These are phyloP conservation scores for Nectriaceae sp. DNA, from an alignment of 2,329 filamentous ascomycete genomes.

Conservation along the genomic window DNA sequence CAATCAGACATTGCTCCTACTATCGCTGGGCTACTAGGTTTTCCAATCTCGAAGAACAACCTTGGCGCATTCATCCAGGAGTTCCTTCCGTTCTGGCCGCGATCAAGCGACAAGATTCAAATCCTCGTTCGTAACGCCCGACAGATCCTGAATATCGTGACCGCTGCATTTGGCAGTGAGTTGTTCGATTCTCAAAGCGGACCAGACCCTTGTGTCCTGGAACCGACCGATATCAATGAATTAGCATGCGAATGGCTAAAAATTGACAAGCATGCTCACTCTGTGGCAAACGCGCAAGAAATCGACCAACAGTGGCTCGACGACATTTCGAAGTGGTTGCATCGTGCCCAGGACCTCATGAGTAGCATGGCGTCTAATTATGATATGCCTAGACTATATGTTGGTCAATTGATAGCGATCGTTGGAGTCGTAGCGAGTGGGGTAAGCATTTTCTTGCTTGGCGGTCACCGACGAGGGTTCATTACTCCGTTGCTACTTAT, in stretches of 20 bases:
- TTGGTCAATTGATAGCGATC: slow-evolving; percentile 44
- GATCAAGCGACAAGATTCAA: slow-evolving; percentile 56
- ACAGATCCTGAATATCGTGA: slow-evolving; percentile 78
- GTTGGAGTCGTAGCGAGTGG: slow-evolving; percentile 29
- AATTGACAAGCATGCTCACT: slow-evolving; percentile 29
- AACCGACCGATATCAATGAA: slow-evolving; percentile 47
- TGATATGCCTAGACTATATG: slow-evolving; percentile 63
- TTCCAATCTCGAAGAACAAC: slow-evolving; percentile 88
- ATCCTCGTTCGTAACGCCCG: slow-evolving; percentile 76
- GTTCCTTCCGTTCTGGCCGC: slow-evolving; percentile 74
- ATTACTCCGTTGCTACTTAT: slow-evolving; percentile 51
- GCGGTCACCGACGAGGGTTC: slow-evolving; percentile 9
- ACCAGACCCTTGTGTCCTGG: slow-evolving; percentile 39
- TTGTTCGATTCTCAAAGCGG: slow-evolving; percentile 40
- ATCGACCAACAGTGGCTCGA: slow-evolving; percentile 43
- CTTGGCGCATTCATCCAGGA: slow-evolving; percentile 82
- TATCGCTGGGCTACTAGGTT: slow-evolving; percentile 79
- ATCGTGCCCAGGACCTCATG: slow-evolving; percentile 74
- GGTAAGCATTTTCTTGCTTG: slow-evolving; percentile 12
- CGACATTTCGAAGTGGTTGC: slow-evolving; percentile 63
- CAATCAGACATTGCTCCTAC: slow-evolving; percentile 95
- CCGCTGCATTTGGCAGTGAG: slow-evolving; percentile 65
- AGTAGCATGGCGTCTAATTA: slow-evolving; percentile 94
- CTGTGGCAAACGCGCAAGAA: slow-evolving; percentile 22
- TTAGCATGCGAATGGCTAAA: slow-evolving; percentile 70